Conservation (phyloP, 768 basidiomycete genomes). For the Kwoniella mangroviensis region DNA sequence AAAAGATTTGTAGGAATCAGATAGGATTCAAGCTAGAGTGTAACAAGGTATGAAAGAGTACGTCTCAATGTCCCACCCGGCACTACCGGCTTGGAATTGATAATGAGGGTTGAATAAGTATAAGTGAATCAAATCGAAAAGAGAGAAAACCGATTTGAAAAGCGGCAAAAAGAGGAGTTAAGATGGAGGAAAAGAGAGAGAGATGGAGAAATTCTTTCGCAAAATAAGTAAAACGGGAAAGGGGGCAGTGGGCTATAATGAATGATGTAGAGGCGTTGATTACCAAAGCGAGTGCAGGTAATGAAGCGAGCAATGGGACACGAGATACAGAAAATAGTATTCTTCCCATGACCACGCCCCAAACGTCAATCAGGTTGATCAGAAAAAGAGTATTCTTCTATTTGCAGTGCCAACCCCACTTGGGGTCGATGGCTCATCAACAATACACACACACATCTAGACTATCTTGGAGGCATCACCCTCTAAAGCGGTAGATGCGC, state of each 20-base stretch:
- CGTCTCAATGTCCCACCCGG: not conserved
- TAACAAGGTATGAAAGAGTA: not conserved
- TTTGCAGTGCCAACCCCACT: not conserved
- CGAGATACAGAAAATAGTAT: not conserved
- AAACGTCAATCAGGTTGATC: constrained; percentile 5
- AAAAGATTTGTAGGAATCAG: constrained; percentile 1
- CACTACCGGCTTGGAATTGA: constrained; percentile 2
- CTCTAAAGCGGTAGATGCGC: not conserved
- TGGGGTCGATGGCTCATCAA: not conserved
- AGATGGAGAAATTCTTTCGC: not conserved
- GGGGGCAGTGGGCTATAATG: not conserved
- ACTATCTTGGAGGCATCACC: not conserved
- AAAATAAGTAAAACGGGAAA: not conserved
- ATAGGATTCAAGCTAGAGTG: constrained; percentile 3
- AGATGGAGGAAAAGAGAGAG: constrained; percentile 1
- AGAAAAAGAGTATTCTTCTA: not conserved
- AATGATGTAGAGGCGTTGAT: constrained; percentile 9
- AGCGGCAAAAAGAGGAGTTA: not conserved
- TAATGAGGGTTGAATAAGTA: not conserved
- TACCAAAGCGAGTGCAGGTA: constrained; percentile 2
- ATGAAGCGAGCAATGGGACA: not conserved
- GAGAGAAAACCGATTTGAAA: not conserved
- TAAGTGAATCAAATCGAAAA: not conserved
- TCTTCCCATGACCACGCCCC: constrained; percentile 13
- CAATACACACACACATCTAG: constrained; percentile 1